Evolutionary conservation across 768 basidiomycete species (phyloP).

Genomic region (Boletus vermiculosoides): DNA sequence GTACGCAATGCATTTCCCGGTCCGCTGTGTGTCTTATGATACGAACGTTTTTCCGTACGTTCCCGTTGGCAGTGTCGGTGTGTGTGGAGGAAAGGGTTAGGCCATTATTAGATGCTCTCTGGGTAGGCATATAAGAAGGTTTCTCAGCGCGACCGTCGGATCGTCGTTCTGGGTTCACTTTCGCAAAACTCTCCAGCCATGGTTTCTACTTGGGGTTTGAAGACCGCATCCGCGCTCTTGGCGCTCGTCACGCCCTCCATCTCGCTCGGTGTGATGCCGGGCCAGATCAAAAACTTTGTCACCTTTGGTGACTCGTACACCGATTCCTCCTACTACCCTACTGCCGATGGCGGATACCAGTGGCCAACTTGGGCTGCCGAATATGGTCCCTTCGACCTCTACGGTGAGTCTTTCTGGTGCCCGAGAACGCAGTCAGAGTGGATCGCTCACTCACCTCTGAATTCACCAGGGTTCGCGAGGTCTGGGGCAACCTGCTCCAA

Average conservation of each 20-base stretch:
- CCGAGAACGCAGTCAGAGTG: no score
- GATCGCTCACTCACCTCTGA: background rate
- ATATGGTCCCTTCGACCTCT: slow-evolving; percentile 51
- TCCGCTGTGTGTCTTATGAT: background rate
- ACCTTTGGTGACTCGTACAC: slow-evolving; percentile 71
- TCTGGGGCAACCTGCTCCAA: slow-evolving; percentile 69
- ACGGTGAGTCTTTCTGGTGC: slow-evolving; percentile 30
- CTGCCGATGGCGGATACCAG: slow-evolving; percentile 42
- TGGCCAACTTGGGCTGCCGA: slow-evolving; percentile 64
- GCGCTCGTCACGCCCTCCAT: slow-evolving; percentile 7
- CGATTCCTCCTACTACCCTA: slow-evolving; percentile 41
- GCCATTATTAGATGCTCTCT: background rate
- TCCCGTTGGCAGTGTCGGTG: background rate
- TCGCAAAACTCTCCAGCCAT: background rate
- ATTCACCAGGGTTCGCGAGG: slow-evolving; percentile 43
- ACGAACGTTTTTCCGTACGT: background rate
- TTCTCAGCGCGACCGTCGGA: background rate
- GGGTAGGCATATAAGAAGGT: background rate
- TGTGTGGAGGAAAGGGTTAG: background rate
- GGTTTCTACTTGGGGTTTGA: background rate
- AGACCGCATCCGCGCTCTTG: slow-evolving; percentile 11
- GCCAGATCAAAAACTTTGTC: slow-evolving; percentile 60
- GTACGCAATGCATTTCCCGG: background rate
- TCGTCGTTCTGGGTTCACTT: background rate
- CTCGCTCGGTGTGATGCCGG: slow-evolving; percentile 30